Percentiles rank a stretch among this genome's conserved stretches.
Evolutionary conservation across 371 early-diverging fungal species (phyloP).

Genomic region (Zopfochytrium polystomum): DNA sequence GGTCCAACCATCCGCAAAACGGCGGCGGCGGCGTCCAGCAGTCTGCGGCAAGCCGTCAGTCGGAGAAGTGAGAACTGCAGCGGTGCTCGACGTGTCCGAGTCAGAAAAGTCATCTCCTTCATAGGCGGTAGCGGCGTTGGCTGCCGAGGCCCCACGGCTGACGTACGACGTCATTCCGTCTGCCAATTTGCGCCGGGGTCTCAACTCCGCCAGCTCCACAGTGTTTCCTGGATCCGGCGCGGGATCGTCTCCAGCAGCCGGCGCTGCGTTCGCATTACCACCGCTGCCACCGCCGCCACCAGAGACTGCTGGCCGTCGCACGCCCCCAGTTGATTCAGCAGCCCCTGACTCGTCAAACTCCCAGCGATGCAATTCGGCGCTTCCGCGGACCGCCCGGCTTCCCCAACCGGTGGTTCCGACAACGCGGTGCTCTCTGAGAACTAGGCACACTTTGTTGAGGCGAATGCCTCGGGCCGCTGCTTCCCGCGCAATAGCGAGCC

Average conservation of each 20-base stretch:
- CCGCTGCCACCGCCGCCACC: too few relatives aligned
- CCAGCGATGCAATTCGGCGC: constrained; percentile 25
- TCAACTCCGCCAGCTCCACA: constrained; percentile 26
- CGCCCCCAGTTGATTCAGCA: too few relatives aligned
- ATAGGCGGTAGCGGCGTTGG: constrained; percentile 3
- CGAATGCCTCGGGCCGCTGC: constrained; percentile 42
- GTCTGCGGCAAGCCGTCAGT: not conserved
- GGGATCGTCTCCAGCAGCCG: too few relatives aligned
- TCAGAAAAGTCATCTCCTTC: too few relatives aligned
- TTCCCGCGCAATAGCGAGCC: constrained; percentile 39
- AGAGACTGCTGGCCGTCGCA: too few relatives aligned
- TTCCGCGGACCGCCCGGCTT: not conserved
- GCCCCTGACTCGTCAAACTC: constrained; percentile 25
- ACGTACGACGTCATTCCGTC: constrained; percentile 19
- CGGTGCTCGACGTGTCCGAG: too few relatives aligned
- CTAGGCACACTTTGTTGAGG: constrained; percentile 33
- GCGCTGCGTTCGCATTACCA: too few relatives aligned
- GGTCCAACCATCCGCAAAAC: constrained; percentile 25
- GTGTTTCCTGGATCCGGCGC: too few relatives aligned
- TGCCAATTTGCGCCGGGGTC: constrained; percentile 23
- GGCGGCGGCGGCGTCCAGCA: constrained; percentile 5
- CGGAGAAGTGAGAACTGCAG: too few relatives aligned
- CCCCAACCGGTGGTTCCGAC: constrained; percentile 30
- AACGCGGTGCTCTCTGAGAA: constrained; percentile 39
- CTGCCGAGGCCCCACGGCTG: constrained; percentile 1